Evolutionary conservation across 108 stramenopile genomes (phyloP), one percentile per base, ranked within the genome.

Genomic region (Stephanodiscus triporus): DNA sequence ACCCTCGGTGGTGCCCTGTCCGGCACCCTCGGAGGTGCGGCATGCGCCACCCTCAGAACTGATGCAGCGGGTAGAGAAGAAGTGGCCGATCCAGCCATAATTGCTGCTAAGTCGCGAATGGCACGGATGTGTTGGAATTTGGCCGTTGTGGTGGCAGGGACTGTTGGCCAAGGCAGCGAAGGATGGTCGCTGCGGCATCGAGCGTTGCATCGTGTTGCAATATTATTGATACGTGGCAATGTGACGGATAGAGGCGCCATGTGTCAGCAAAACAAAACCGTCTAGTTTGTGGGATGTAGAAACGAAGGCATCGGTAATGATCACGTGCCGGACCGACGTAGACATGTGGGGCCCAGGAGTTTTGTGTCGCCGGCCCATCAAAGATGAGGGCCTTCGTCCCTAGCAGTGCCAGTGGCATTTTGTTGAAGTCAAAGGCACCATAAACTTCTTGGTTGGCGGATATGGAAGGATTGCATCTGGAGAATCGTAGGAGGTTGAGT

Each of bases 371-470:
- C 13, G 71, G 72, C 36, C 70, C 63, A 4, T 77, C 65, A 43
- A 67, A 72, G 2, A 82, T 50, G 26, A 77, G 24, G 1, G 51
- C 34, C 20, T 32, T 38, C 0, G 58, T 70, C 20, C 67, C 64
- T 20, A 38, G 54, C 1, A 38, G 69, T 37, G 71, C 66, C 4
- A 63, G 57, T 11, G 55, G 58, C 20, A 29, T 71, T 27, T 65
- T 47, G 57, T 88, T 83, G 73, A 42, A 83, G 63, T 85, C 70
- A 34, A 76, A 77, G 13, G n/a, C 8, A 27, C 8, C 83, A 40
- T 40, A 40, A 1, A 40, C 11, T 40, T 40, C 40, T 9, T 40
- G 40, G 11, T 40, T 40, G 40, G 40, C 40, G 1, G 40, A 40
- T 9, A 9, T 40, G 9, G 4, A 9, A 9, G 40, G 40, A 40